Percentiles rank a stretch among this genome's conserved stretches.
Conservation (phyloP, 148 eudicot species). For the Arbutus unedo region DNA sequence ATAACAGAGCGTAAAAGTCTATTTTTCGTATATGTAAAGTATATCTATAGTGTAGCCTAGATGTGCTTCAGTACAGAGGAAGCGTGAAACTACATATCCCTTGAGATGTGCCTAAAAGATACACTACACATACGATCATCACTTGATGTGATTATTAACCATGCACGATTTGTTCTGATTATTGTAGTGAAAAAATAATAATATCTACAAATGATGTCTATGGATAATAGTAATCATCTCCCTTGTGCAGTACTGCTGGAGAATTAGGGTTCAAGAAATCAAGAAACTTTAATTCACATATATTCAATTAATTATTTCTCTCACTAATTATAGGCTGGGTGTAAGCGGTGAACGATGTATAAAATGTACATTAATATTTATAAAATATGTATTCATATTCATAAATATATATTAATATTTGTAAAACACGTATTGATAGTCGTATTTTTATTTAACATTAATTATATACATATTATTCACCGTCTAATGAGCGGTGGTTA, state of each 20-base stretch:
- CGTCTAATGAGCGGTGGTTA: no score
- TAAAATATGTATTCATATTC: no score
- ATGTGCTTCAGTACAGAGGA: background rate
- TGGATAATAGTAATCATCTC: background rate
- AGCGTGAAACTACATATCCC: slow-evolving; percentile 5
- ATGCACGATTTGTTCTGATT: background rate
- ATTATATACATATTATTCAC: no score
- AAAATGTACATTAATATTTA: no score
- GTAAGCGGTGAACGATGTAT: no score
- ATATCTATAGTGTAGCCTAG: background rate
- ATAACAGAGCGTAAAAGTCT: no score
- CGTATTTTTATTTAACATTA: no score
- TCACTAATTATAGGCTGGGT: no score
- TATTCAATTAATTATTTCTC: no score
- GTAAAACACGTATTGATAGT: no score
- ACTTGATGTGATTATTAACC: background rate
- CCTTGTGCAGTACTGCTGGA: background rate
- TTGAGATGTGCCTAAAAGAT: background rate
- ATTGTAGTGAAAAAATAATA: background rate
- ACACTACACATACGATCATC: background rate
- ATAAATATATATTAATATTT: no score
- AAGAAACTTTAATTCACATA: background rate
- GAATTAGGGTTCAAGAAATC: background rate
- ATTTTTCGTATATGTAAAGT: no score
- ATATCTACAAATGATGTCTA: background rate